Percentiles rank a stretch among this genome's conserved stretches.
Conservation (phyloP, 2,329 filamentous ascomycete genomes). For the Cadophora sp. region DNA sequence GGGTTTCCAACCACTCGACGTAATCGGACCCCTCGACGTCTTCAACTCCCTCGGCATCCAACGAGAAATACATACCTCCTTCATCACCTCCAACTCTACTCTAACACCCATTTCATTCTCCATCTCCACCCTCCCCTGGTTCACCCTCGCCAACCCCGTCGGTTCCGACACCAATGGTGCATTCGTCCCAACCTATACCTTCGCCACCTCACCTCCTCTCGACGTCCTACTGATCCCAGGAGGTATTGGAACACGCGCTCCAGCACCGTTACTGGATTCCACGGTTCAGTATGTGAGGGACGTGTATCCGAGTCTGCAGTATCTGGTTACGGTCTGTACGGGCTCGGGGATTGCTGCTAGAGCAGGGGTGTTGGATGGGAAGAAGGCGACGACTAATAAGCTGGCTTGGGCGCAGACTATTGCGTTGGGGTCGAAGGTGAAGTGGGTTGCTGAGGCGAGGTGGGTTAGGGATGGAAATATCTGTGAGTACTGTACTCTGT, state of each 20-base stretch:
- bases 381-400: slow-evolving; percentile 72
- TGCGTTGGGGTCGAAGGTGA: slow-evolving; percentile 55
- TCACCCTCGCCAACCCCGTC: neutral
- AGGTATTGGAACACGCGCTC: slow-evolving; percentile 57
- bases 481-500: slow-evolving; percentile 50
- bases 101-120: neutral
- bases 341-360: slow-evolving; percentile 64
- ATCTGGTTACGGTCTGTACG: slow-evolving; percentile 71
- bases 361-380: slow-evolving; percentile 65
- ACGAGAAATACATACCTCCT: neutral
- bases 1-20: slow-evolving; percentile 2
- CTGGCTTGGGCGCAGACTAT: slow-evolving; percentile 57
- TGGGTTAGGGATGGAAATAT: slow-evolving; percentile 71
- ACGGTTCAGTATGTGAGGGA: slow-evolving; percentile 55
- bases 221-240: slow-evolving; percentile 66
- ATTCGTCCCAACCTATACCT: slow-evolving; percentile 32
- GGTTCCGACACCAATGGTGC: neutral
- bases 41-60: slow-evolving; percentile 1
- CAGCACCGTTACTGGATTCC: slow-evolving; percentile 41
- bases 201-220: slow-evolving; percentile 37
- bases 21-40: slow-evolving; percentile 4
- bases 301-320: slow-evolving; percentile 52
- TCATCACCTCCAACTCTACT: neutral
- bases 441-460: slow-evolving; percentile 67
- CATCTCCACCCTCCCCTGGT: neutral